Evolutionary conservation across 441 rosid genomes (phyloP).

Genomic region (Lepidium campestre): DNA sequence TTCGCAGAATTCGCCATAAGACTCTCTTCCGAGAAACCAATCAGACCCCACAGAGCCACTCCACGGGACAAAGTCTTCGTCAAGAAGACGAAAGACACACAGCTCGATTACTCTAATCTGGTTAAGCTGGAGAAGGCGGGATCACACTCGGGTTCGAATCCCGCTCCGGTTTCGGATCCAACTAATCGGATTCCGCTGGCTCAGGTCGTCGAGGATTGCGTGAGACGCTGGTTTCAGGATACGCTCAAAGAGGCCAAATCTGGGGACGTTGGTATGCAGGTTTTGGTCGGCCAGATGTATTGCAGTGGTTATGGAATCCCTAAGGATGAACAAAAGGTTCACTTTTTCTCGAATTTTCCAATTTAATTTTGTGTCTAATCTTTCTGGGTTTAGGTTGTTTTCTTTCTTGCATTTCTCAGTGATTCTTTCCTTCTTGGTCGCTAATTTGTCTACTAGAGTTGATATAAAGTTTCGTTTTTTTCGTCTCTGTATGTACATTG

Average conservation of each 20-base stretch:
- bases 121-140: conserved; percentile 32
- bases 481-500: background rate
- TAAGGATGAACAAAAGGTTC: conserved; percentile 65
- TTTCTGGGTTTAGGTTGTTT: background rate
- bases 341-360: background rate
- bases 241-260: conserved; percentile 70
- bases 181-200: conserved; percentile 43
- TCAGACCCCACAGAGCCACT: conserved; percentile 20
- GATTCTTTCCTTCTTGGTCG: background rate
- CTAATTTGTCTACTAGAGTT: background rate
- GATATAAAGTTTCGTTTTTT: background rate
- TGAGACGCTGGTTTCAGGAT: conserved; percentile 70
- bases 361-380: background rate
- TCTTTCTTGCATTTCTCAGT: background rate
- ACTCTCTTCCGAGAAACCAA: conserved; percentile 38
- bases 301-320: conserved; percentile 73
- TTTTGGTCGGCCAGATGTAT: conserved; percentile 91
- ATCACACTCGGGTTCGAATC: conserved; percentile 30
- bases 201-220: conserved; percentile 71
- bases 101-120: conserved; percentile 14
- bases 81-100: conserved; percentile 21
- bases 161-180: conserved; percentile 32
- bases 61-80: conserved; percentile 25
- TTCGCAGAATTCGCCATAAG: conserved; percentile 37
- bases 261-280: conserved; percentile 74